Base-by-base conservation (phyloP, 805 yeast genomes). In the Ogataea naganishii region DNA sequence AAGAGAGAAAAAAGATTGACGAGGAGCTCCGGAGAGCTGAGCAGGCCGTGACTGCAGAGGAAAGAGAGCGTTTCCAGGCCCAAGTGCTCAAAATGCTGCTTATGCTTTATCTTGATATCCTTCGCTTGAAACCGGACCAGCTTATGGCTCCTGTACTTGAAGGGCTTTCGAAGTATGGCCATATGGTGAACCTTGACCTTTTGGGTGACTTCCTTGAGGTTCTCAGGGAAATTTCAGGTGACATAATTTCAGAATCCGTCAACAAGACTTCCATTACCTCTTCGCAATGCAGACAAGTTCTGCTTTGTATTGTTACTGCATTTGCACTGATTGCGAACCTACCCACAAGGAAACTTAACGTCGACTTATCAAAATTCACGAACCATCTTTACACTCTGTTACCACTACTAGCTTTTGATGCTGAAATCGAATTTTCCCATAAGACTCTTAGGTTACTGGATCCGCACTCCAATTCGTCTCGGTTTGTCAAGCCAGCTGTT, bases 191-290 rank as follows among this genome's bases (percentile, higher is more conserved):
- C 49, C 75, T 89, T 34, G 97, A 92, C 41, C 63, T 92, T 26
- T 68, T 92, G 42, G 97, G 97, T 16, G 98, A 92, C 51, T 76
- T 92, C 56, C 63, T 92, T 30, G 94, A 80, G 49, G 95, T 88
- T 6, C 66, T 92, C 53, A 68, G 88, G 41, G 97, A 92, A 53
- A 70, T 88, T 15, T 72, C 85, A 15, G 55, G 47, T 22, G 82
- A 70, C 33, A 49, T 46, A 30, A 58, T 57, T 39, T 56, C 60
- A 23, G 64, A 62, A 13, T 44, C 63, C n/a, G 60, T 51, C 3
- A 70, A 66, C 7, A 66, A 70, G 34, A 47, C 62, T 3, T 38
- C 54, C 22, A 52, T 63, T 12, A 58, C 66, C 26, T 45, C 65
- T 26, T 51, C 49, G 29, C 74, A 75, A 40, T 64, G 78, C 22